phyloP scores from a whole-genome alignment of 768 basidiomycete species.

The Tubosaeta brunneosetosa region DNA sequence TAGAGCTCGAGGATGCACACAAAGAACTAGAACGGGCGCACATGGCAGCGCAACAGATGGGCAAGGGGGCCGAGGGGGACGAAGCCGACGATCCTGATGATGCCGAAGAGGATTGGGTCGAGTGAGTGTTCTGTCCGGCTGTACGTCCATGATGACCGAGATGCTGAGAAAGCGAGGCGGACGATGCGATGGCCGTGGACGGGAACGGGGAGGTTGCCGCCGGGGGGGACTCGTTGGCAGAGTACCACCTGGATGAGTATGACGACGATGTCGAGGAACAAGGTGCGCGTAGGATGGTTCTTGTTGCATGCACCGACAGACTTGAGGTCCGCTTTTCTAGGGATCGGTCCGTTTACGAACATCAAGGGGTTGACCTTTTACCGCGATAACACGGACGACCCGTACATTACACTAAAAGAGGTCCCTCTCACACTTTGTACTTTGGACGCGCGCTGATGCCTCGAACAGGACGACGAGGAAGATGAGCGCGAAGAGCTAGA shows the following conservation, averaged over 20 bases:
- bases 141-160: slow-evolving; percentile 9
- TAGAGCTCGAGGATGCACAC: slow-evolving; percentile 87
- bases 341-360: slow-evolving; percentile 81
- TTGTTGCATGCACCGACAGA: neutral
- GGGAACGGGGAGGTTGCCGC: slow-evolving; percentile 22
- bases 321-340: slow-evolving; percentile 30
- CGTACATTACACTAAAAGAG: slow-evolving; percentile 94
- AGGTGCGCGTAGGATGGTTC: slow-evolving; percentile 16
- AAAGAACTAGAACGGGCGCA: slow-evolving; percentile 80
- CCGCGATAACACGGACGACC: slow-evolving; percentile 88
- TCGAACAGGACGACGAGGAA: slow-evolving; percentile 46
- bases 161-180: slow-evolving; percentile 39
- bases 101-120: slow-evolving; percentile 69
- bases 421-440: slow-evolving; percentile 38
- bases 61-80: slow-evolving; percentile 57
- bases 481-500: slow-evolving; percentile 89
- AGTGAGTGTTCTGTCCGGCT: slow-evolving; percentile 54
- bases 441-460: neutral
- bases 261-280: slow-evolving; percentile 64
- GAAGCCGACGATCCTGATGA: slow-evolving; percentile 55
- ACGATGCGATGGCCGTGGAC: slow-evolving; percentile 63
- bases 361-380: slow-evolving; percentile 95
- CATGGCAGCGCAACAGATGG: slow-evolving; percentile 69
- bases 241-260: slow-evolving; percentile 90
- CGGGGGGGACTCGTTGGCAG: slow-evolving; percentile 63